Evolutionary conservation across 805 yeast species (phyloP).

Genomic region (Metschnikowia peoriensis): DNA sequence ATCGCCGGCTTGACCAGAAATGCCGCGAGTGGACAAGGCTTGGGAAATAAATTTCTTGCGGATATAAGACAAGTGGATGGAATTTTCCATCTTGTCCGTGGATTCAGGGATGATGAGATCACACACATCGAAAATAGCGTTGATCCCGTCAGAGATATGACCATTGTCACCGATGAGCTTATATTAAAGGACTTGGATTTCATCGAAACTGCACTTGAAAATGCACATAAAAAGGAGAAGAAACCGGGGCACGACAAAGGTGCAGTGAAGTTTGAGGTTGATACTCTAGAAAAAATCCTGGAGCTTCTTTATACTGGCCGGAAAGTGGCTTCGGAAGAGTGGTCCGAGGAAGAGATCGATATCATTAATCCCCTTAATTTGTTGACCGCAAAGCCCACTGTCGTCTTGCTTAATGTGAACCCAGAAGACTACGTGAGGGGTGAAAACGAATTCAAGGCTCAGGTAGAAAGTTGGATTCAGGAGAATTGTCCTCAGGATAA

Average conservation of each 20-base stretch:
- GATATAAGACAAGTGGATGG: constrained; percentile 98
- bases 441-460: constrained; percentile 48
- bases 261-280: constrained; percentile 26
- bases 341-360: constrained; percentile 64
- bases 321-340: constrained; percentile 56
- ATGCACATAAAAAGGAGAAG: constrained; percentile 25
- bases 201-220: constrained; percentile 50
- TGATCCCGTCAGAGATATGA: constrained; percentile 21
- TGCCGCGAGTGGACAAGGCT: constrained; percentile 95
- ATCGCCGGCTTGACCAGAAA: constrained; percentile 98
- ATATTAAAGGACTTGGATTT: constrained; percentile 59
- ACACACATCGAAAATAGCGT: constrained; percentile 21
- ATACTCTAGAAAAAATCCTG: constrained; percentile 30
- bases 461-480: constrained; percentile 64
- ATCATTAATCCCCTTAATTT: constrained; percentile 69
- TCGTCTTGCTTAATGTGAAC: constrained; percentile 70
- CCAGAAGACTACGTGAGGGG: constrained; percentile 61
- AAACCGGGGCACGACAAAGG: constrained; percentile 29
- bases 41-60: constrained; percentile 95
- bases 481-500: constrained; percentile 60
- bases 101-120: constrained; percentile 42
- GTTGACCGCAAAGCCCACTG: constrained; percentile 86
- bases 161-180: constrained; percentile 54
- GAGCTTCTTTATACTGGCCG: constrained; percentile 47
- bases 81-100: constrained; percentile 94